phyloP scores from a whole-genome alignment of 148 eudicot species.

The Persicaria tinctoria region DNA sequence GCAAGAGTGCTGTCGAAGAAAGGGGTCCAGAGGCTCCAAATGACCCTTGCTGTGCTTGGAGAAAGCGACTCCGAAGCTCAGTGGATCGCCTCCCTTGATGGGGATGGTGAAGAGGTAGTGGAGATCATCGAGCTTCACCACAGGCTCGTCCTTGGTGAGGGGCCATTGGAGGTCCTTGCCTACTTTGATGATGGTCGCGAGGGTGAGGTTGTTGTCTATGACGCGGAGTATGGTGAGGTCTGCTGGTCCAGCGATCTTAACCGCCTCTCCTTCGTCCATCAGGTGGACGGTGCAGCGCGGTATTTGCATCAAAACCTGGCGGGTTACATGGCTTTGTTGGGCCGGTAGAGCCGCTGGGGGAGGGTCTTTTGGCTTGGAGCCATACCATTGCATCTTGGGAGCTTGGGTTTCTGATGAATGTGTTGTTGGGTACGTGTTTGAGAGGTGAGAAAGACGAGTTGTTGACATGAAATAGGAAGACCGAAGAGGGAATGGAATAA shows the following conservation, averaged over 20 bases:
- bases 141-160: conserved; percentile 87
- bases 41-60: conserved; percentile 22
- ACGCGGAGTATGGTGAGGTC: conserved; percentile 46
- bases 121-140: conserved; percentile 63
- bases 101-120: conserved; percentile 78
- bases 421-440: neutral
- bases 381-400: conserved; percentile 9
- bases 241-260: conserved; percentile 46
- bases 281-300: conserved; percentile 67
- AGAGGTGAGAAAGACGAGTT: neutral
- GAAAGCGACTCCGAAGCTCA: conserved; percentile 79
- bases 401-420: neutral
- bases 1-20: conserved; percentile 55
- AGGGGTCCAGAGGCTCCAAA: conserved; percentile 44
- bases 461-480: neutral
- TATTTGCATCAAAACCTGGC: conserved; percentile 42
- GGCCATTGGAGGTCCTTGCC: conserved; percentile 86
- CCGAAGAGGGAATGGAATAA: too few species aligned
- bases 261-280: conserved; percentile 73
- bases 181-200: conserved; percentile 67
- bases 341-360: neutral
- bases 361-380: neutral
- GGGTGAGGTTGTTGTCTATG: conserved; percentile 39
- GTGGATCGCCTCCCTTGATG: conserved; percentile 45
- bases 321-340: conserved; percentile 15